Evolutionary conservation across 495 filamentous ascomycete genomes (phyloP).

Genomic region (Aspergillus wentii): DNA sequence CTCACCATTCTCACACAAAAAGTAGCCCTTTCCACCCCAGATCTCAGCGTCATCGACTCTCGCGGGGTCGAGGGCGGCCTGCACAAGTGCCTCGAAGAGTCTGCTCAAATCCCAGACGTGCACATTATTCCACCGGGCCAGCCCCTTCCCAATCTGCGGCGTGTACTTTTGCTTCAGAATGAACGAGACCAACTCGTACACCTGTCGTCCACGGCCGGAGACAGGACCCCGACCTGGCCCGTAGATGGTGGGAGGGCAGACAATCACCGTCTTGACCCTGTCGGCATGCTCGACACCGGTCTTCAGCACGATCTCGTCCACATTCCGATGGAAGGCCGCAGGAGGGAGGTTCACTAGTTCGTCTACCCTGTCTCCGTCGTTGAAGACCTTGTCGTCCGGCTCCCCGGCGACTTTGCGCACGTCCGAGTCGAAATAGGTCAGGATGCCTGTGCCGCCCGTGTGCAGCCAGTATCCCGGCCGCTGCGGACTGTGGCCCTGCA

Average conservation of each 20-base stretch:
- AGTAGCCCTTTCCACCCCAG: conserved; percentile 68
- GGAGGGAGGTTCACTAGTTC: conserved; percentile 46
- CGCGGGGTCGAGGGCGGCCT: conserved; percentile 27
- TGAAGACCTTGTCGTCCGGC: conserved; percentile 39
- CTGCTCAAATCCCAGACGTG: conserved; percentile 62
- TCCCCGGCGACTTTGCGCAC: conserved; percentile 41
- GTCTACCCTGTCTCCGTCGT: conserved; percentile 43
- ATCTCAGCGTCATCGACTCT: conserved; percentile 36
- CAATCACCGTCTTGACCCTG: conserved; percentile 56
- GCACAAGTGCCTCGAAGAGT: conserved; percentile 39
- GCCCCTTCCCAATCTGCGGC: conserved; percentile 51
- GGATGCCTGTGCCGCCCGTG: conserved; percentile 47
- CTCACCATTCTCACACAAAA: conserved; percentile 63
- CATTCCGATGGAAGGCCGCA: conserved; percentile 44
- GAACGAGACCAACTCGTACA: conserved; percentile 42
- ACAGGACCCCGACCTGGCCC: conserved; percentile 53
- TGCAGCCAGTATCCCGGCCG: conserved; percentile 45
- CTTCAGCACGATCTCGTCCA: conserved; percentile 48
- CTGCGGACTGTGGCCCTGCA: conserved; percentile 17
- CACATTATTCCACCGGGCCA: conserved; percentile 59
- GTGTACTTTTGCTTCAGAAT: conserved; percentile 52
- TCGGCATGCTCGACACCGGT: conserved; percentile 26
- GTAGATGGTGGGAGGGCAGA: conserved; percentile 70
- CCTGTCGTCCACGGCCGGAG: conserved; percentile 55
- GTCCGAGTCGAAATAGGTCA: conserved; percentile 33